A percentile compares a stretch with the other conserved stretches of the same genome.
Evolutionary conservation across 345 rosid species (phyloP).

Genomic region (Euphorbia tirucalli): DNA sequence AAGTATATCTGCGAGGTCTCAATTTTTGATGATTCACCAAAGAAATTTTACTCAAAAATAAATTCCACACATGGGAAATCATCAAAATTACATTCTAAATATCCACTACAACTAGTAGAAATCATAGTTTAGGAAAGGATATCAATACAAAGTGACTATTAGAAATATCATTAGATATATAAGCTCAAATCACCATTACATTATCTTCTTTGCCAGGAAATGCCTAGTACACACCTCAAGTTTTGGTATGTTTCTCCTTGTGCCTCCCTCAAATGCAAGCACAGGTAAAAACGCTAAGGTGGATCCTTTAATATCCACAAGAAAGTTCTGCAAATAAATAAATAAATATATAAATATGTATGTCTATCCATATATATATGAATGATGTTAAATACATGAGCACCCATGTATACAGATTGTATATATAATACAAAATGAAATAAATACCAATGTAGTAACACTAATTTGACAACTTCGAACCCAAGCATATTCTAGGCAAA

Average conservation of each 20-base stretch:
- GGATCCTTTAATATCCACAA: constrained; percentile 80
- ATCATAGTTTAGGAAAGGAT: background rate
- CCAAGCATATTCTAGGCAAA: background rate
- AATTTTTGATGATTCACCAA: background rate
- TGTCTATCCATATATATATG: constrained; percentile 1
- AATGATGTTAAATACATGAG: constrained; percentile 3
- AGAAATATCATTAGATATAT: background rate
- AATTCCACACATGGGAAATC: background rate
- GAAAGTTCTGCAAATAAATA: constrained; percentile 54
- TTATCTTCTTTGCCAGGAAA: no score
- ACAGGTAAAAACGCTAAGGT: constrained; percentile 64
- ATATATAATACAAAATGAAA: background rate
- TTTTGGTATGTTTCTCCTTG: constrained; percentile 69
- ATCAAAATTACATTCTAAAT: background rate
- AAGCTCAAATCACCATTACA: background rate
- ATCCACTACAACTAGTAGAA: background rate
- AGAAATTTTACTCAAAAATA: background rate
- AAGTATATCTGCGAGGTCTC: background rate
- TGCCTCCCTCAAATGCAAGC: constrained; percentile 90
- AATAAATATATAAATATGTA: no score
- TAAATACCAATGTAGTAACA: background rate
- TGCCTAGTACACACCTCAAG: constrained; percentile 45
- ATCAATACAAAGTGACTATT: background rate
- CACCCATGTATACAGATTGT: background rate
- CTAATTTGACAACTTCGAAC: background rate